A percentile compares a stretch with the other conserved stretches of the same genome.
Conservation (phyloP, 2,329 filamentous ascomycete species). For the Calonectria ilicicola region DNA sequence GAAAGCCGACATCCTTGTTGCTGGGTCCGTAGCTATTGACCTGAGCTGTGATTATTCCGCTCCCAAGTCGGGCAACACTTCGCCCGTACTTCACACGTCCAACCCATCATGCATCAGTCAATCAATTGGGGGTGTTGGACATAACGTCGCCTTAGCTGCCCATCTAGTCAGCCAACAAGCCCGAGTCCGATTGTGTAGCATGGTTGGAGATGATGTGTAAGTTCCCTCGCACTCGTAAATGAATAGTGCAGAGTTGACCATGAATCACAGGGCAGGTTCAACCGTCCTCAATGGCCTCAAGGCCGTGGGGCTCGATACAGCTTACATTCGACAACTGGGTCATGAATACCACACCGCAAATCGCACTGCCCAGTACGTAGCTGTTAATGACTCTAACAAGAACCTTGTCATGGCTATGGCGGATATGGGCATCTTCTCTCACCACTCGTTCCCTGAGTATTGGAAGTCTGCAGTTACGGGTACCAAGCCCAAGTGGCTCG, state of each 20-base stretch:
- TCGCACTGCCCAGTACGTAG: constrained; percentile 90
- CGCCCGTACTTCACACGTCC: constrained; percentile 78
- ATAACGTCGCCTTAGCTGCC: constrained; percentile 89
- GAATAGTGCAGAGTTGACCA: not conserved
- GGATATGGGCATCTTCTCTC: constrained; percentile 89
- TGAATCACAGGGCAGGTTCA: constrained; percentile 71
- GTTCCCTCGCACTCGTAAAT: constrained; percentile 36
- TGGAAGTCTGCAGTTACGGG: constrained; percentile 71
- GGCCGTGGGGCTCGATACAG: constrained; percentile 72
- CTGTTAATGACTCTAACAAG: constrained; percentile 86
- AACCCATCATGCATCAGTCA: constrained; percentile 87
- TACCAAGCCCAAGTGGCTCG: constrained; percentile 78
- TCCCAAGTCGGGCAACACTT: constrained; percentile 41
- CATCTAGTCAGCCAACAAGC: constrained; percentile 72
- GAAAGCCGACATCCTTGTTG: constrained; percentile 79
- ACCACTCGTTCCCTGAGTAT: constrained; percentile 61
- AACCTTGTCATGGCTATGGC: constrained; percentile 94
- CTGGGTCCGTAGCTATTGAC: constrained; percentile 91
- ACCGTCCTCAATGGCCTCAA: constrained; percentile 77
- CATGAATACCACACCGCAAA: constrained; percentile 61
- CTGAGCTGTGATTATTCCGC: constrained; percentile 80
- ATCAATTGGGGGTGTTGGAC: constrained; percentile 89
- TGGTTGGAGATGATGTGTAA: constrained; percentile 82
- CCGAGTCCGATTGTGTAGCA: constrained; percentile 80
- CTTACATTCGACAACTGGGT: constrained; percentile 70